phyloP scores from a whole-genome alignment of 2,329 filamentous ascomycete genomes.

The Stachybotrys chlorohalonatus region DNA sequence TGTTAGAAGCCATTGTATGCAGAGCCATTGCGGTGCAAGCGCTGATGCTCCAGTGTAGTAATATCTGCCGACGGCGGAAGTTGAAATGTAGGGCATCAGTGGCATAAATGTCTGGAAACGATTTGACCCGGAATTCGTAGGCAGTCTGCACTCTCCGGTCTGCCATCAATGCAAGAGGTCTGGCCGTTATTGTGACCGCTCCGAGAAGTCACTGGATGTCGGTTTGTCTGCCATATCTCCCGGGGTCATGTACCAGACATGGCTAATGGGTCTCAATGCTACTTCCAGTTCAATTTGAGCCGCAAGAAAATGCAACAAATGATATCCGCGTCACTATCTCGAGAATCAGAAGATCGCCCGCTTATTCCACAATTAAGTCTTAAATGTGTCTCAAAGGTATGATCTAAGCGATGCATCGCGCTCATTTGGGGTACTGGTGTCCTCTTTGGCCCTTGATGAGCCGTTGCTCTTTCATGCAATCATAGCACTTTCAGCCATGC shows the following conservation, averaged over 20 bases:
- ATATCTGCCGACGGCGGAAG: slow-evolving; percentile 27
- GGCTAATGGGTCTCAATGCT: no score
- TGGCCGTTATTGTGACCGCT: slow-evolving; percentile 23
- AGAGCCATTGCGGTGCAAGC: no score
- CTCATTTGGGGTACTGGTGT: slow-evolving; percentile 25
- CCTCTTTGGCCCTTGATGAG: slow-evolving; percentile 25
- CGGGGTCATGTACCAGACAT: no score
- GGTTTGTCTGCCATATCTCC: slow-evolving; percentile 2
- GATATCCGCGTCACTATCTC: slow-evolving; percentile 18
- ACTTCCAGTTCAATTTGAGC: no score
- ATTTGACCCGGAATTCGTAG: slow-evolving; percentile 8
- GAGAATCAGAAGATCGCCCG: slow-evolving; percentile 19
- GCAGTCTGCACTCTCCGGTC: slow-evolving; percentile 20
- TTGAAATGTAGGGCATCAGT: slow-evolving; percentile 18
- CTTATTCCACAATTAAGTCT: slow-evolving; percentile 30
- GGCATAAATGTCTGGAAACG: slow-evolving; percentile 1
- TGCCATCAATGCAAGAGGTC: slow-evolving; percentile 21
- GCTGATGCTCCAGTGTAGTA: slow-evolving; percentile 12
- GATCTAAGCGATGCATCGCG: slow-evolving; percentile 31
- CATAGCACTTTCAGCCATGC: slow-evolving; percentile 34
- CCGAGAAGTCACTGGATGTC: slow-evolving; percentile 8
- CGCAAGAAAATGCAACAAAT: slow-evolving; percentile 1
- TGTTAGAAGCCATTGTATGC: not conserved
- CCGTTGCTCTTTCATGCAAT: slow-evolving; percentile 33
- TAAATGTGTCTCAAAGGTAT: slow-evolving; percentile 33